Percentiles rank a stretch among this genome's conserved stretches.
These are phyloP conservation scores for Globisporangium cystogenes DNA, from an alignment of 352 stramenopile genomes.

Conservation along the genomic window DNA sequence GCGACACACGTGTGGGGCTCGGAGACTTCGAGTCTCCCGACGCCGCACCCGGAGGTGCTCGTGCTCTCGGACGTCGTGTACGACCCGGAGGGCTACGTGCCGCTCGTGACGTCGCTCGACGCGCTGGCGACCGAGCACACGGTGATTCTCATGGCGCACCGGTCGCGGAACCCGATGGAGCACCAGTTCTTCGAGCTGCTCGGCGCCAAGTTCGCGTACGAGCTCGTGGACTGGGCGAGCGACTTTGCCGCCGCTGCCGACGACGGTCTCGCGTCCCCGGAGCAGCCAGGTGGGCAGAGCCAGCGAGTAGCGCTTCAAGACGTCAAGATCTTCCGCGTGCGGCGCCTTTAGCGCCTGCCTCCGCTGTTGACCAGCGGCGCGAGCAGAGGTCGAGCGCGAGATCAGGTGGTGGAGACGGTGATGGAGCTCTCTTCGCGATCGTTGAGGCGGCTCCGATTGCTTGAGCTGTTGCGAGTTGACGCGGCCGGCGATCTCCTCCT, in stretches of 20 bases:
- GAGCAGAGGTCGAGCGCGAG: no score
- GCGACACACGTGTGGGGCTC: constrained; percentile 58
- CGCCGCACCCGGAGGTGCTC: constrained; percentile 42
- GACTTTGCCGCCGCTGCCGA: constrained; percentile 5
- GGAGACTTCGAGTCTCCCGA: constrained; percentile 22
- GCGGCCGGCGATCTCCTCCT: no score
- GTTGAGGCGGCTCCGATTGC: no score
- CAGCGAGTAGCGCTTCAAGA: constrained; percentile 37
- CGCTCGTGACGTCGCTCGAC: constrained; percentile 53
- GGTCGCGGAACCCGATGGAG: constrained; percentile 75
- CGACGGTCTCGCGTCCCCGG: no score
- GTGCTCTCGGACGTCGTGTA: constrained; percentile 81
- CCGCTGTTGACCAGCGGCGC: neutral
- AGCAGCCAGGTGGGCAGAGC: neutral
- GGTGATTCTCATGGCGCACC: constrained; percentile 68
- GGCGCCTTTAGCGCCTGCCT: constrained; percentile 12
- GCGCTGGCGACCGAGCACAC: constrained; percentile 33
- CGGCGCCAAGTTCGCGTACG: constrained; percentile 31
- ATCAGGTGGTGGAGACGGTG: no score
- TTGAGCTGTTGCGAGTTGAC: no score
- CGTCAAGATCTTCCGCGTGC: constrained; percentile 68
- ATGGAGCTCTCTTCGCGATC: neutral
- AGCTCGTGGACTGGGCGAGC: constrained; percentile 41
- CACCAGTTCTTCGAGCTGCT: constrained; percentile 76
- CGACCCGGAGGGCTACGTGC: constrained; percentile 65